These are phyloP conservation scores for Apiospora arundinis DNA, from an alignment of 2,329 filamentous ascomycete genomes.

Conservation along the genomic window DNA sequence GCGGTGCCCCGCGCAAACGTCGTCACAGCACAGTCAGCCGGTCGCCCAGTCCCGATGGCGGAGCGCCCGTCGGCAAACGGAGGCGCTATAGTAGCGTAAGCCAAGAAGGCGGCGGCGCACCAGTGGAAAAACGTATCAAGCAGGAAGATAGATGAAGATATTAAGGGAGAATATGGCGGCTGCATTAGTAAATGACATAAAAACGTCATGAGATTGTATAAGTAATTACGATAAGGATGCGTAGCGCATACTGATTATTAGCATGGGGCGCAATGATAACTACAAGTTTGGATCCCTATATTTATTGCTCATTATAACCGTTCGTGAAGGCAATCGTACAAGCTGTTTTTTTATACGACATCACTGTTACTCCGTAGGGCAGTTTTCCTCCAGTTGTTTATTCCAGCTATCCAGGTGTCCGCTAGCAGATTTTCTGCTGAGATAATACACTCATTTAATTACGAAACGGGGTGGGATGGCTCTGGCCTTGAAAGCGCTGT, in stretches of 20 bases:
- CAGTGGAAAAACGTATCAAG: conserved; percentile 20
- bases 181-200: not conserved
- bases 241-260: not conserved
- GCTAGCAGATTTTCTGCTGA: too few species aligned
- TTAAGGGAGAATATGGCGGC: not conserved
- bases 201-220: not conserved
- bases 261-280: too few species aligned
- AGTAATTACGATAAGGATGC: not conserved
- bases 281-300: too few species aligned
- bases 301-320: too few species aligned
- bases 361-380: too few species aligned
- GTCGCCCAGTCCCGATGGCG: conserved; percentile 25
- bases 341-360: too few species aligned
- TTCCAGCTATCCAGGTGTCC: too few species aligned
- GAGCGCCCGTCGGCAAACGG: conserved; percentile 25
- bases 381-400: too few species aligned
- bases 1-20: conserved; percentile 22
- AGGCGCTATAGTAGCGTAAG: conserved; percentile 26
- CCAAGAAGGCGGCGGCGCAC: conserved; percentile 23
- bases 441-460: too few species aligned
- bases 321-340: too few species aligned
- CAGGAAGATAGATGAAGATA: not conserved
- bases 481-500: too few species aligned
- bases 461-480: too few species aligned
- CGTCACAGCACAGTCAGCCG: conserved; percentile 24